These are phyloP conservation scores for Lentinula novae-zelandiae DNA, from an alignment of 1,284 basidiomycete species.

Conservation along the genomic window DNA sequence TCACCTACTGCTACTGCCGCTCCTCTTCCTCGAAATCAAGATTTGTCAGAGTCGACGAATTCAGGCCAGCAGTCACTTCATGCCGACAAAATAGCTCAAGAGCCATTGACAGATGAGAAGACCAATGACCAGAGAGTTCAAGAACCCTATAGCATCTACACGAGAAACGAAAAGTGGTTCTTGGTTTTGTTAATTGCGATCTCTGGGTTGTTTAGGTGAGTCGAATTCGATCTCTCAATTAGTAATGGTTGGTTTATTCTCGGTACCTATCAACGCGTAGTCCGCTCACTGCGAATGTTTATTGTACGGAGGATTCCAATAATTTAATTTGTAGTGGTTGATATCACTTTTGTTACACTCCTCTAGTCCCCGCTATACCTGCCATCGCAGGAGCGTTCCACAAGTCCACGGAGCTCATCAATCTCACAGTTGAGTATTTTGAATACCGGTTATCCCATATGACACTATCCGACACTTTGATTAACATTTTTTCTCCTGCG, in stretches of 20 bases:
- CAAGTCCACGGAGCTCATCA: conserved; percentile 66
- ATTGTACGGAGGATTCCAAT: neutral
- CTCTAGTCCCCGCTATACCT: conserved; percentile 41
- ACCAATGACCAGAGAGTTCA: too few species aligned
- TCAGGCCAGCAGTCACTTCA: too few species aligned
- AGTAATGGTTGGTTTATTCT: too few species aligned
- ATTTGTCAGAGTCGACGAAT: too few species aligned
- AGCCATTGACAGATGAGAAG: too few species aligned
- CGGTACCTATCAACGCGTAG: neutral
- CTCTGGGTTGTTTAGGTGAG: conserved; percentile 60
- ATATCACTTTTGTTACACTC: too few species aligned
- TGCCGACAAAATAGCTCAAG: too few species aligned
- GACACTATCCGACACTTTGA: too few species aligned
- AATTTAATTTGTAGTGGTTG: too few species aligned
- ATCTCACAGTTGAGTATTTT: conserved; percentile 48
- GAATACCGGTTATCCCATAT: neutral
- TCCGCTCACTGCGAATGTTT: conserved; percentile 5
- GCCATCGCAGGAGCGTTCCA: conserved; percentile 57
- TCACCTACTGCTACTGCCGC: too few species aligned
- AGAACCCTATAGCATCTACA: conserved; percentile 51
- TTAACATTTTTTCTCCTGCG: too few species aligned
- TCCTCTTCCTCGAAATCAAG: too few species aligned
- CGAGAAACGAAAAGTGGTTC: conserved; percentile 58
- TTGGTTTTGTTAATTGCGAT: conserved; percentile 56
- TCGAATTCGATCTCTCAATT: conserved; percentile 26